A percentile compares a stretch with the other conserved stretches of the same genome.
Evolutionary conservation across 192 early-diverging fungal species (phyloP).

Genomic region (Radiomyces spectabilis): DNA sequence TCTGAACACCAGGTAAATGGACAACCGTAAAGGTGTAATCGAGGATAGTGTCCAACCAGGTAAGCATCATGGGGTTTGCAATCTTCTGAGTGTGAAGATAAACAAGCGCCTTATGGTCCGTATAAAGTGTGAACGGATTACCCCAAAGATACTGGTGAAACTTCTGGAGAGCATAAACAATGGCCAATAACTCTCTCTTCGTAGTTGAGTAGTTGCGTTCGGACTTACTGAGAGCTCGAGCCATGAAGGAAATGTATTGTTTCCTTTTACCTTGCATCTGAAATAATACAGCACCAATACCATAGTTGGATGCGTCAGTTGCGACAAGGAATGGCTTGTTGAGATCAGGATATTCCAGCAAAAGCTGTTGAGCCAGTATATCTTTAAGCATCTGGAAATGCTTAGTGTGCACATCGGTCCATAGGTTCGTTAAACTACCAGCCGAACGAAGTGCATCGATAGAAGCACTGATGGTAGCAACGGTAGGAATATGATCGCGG

Average conservation of each 20-base stretch:
- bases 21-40: conserved; percentile 10
- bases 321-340: conserved; percentile 18
- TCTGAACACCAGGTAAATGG: conserved; percentile 14
- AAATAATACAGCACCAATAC: conserved; percentile 29
- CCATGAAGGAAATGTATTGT: conserved; percentile 20
- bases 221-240: conserved; percentile 9
- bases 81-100: conserved; percentile 15
- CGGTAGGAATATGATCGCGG: conserved; percentile 7
- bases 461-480: conserved; percentile 2
- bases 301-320: conserved; percentile 28
- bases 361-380: conserved; percentile 3
- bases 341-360: conserved; percentile 19
- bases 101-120: conserved; percentile 28
- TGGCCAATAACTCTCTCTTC: conserved; percentile 18
- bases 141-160: conserved; percentile 29
- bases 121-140: conserved; percentile 20
- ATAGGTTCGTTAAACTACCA: background rate
- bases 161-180: background rate
- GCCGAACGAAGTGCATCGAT: conserved; percentile 17
- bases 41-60: conserved; percentile 22
- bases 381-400: background rate
- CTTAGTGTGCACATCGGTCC: background rate
- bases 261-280: conserved; percentile 12
- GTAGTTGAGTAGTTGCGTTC: conserved; percentile 28
- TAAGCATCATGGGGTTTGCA: conserved; percentile 8